These are phyloP conservation scores for Lanmaoa rubissima DNA, from an alignment of 768 basidiomycete species.

Conservation along the genomic window DNA sequence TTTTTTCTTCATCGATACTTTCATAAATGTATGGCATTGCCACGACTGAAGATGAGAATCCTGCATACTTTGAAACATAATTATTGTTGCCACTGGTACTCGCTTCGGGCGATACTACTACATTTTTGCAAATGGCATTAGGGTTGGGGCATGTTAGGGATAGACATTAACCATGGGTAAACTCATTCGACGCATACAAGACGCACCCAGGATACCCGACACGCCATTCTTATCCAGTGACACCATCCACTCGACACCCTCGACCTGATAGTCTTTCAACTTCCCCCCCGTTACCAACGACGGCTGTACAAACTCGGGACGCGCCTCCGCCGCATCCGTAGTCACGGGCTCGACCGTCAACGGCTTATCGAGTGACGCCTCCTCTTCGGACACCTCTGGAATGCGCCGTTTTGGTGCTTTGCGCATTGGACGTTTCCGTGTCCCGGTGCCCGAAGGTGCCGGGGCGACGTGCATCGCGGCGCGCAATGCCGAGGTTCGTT, in stretches of 20 bases:
- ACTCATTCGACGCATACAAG: conserved; percentile 8
- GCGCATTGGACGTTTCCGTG: conserved; percentile 17
- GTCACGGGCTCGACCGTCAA: background rate
- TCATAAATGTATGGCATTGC: too few relatives aligned
- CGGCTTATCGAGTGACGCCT: conserved; percentile 15
- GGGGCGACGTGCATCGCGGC: conserved; percentile 26
- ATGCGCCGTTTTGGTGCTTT: conserved; percentile 11
- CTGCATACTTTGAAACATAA: too few relatives aligned
- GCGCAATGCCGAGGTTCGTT: conserved; percentile 32
- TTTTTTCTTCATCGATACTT: too few relatives aligned
- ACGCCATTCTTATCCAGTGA: conserved; percentile 83
- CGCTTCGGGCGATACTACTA: too few relatives aligned
- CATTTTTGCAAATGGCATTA: too few relatives aligned
- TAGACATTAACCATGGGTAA: conserved; percentile 1
- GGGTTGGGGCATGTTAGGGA: too few relatives aligned
- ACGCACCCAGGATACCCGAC: conserved; percentile 71
- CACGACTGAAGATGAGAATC: too few relatives aligned
- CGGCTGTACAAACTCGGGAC: conserved; percentile 64
- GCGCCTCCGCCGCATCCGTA: background rate
- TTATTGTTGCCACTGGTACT: too few relatives aligned
- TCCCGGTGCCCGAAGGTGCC: background rate
- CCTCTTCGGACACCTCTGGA: conserved; percentile 5
- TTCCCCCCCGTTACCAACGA: conserved; percentile 78
- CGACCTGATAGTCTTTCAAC: conserved; percentile 88
- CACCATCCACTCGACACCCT: conserved; percentile 95